These are phyloP conservation scores for Leccinum angustisporum DNA, from an alignment of 1,284 basidiomycete species.

Conservation along the genomic window DNA sequence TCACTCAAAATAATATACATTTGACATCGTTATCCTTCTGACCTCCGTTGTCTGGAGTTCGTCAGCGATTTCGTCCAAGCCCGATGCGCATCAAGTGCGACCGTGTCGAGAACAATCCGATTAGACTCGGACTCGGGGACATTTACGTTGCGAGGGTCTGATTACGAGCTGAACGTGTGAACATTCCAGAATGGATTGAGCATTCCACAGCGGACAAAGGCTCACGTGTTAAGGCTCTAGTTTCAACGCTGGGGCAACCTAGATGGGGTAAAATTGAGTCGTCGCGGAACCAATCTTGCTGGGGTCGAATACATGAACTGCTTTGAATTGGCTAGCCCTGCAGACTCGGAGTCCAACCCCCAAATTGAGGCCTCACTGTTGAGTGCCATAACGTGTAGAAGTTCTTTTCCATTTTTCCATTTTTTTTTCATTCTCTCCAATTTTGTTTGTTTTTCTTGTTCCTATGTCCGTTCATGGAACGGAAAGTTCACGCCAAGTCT, in stretches of 20 bases:
- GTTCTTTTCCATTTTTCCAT: background rate
- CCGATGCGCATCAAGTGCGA: conserved; percentile 7
- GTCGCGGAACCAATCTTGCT: background rate
- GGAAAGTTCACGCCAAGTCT: background rate
- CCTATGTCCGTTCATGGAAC: background rate
- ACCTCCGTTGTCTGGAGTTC: conserved; percentile 19
- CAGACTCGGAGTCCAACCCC: background rate
- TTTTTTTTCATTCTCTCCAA: background rate
- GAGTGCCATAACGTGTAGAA: conserved; percentile 1
- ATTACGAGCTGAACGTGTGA: conserved; percentile 16
- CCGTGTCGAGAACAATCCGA: conserved; percentile 13
- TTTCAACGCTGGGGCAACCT: conserved; percentile 9
- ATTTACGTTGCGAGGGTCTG: conserved; percentile 7
- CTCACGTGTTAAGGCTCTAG: conserved; percentile 15
- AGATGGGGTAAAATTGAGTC: conserved; percentile 13
- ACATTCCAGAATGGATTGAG: background rate
- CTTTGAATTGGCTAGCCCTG: conserved; percentile 2
- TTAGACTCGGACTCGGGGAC: conserved; percentile 8
- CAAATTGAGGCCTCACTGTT: conserved; percentile 1
- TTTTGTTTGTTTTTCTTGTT: background rate
- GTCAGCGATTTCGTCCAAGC: conserved; percentile 9
- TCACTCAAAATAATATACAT: conserved; percentile 8
- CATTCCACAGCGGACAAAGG: conserved; percentile 3
- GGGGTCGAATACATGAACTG: conserved; percentile 3
- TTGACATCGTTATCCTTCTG: conserved; percentile 25